Evolutionary conservation across 495 filamentous ascomycete species (phyloP), one percentile per base, ranked within the genome.

Genomic region (Hyaloscypha finlandica): DNA sequence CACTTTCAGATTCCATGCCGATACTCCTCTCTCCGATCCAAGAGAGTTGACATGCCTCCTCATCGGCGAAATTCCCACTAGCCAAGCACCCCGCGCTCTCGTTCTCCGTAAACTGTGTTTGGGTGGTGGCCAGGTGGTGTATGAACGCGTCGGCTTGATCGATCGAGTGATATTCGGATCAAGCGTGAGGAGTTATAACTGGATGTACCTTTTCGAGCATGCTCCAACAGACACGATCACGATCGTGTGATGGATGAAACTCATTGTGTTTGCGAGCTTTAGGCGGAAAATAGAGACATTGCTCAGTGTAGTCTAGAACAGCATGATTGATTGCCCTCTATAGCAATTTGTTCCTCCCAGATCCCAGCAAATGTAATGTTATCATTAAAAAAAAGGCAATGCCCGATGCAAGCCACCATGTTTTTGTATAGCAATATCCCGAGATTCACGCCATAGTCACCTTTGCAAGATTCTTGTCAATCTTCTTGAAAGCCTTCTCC

Each of bases 401-500:
- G 4, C 35, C 42, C 16, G 4, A 19, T 19, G 16, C 42, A 14
- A 48, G 16, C 42, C 9, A 48, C 16, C 16, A 48, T 48, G 11
- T 48, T 4, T 11, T 48, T 16, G 9, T 48, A 48, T 14, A 14
- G 16, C 0, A 48, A 48, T 14, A 14, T 48, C 16, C 42, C 42
- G 8, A 48, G 9, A 3, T 48, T 48, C 42, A 48, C 8, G 16
- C 42, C 42, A 48, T 19, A 19, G 3, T 19, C 42, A 1, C 42
- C 42, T 16, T 48, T 6, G 11, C 9, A 19, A 16, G 78, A 61
- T 19, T 64, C 56, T 74, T 80, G 3, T 73, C 67, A 32, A 80
- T 35, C 59, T 72, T 77, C 67, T 68, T 74, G 0, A 75, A 63
- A 54, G 75, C 78, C 63, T 74, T 78, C 54, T 77, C 67, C n/a